These are phyloP conservation scores for Fusarium neocosmosporiellum DNA, from an alignment of 2,329 filamentous ascomycete genomes.

Conservation along the genomic window DNA sequence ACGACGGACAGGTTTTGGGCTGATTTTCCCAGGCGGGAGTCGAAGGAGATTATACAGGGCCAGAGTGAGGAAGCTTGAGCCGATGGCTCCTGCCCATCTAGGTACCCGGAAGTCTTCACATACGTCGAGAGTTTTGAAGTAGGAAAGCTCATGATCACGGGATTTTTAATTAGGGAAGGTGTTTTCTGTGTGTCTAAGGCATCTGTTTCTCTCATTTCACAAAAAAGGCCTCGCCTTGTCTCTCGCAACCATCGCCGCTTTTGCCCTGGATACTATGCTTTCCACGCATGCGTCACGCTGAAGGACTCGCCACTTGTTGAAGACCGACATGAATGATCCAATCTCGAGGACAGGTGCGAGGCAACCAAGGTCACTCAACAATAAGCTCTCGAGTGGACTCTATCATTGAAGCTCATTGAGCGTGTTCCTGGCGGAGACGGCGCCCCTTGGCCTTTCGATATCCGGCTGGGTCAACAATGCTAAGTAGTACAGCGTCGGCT, in stretches of 20 bases:
- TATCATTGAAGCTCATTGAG: neutral
- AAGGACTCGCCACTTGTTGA: neutral
- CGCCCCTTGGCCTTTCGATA: neutral
- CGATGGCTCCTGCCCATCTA: neutral
- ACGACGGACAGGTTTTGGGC: neutral
- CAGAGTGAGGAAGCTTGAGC: neutral
- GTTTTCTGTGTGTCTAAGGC: neutral
- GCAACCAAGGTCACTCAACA: neutral
- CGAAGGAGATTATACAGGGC: neutral
- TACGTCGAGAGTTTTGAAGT: neutral
- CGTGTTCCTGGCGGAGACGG: neutral
- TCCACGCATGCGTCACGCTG: neutral
- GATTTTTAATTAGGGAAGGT: neutral
- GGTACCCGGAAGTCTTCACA: neutral
- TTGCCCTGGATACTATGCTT: neutral
- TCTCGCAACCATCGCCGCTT: slow-evolving; percentile 30
- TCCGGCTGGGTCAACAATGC: neutral
- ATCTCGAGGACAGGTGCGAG: neutral
- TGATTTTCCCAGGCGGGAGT: neutral
- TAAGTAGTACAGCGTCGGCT: neutral
- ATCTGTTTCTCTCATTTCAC: slow-evolving; percentile 5
- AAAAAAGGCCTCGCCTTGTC: slow-evolving; percentile 13
- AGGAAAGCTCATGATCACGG: neutral
- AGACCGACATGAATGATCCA: neutral
- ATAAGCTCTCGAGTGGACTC: neutral